These are phyloP conservation scores for Torulaspora microellipsoides DNA, from an alignment of 805 yeast species.

Conservation along the genomic window DNA sequence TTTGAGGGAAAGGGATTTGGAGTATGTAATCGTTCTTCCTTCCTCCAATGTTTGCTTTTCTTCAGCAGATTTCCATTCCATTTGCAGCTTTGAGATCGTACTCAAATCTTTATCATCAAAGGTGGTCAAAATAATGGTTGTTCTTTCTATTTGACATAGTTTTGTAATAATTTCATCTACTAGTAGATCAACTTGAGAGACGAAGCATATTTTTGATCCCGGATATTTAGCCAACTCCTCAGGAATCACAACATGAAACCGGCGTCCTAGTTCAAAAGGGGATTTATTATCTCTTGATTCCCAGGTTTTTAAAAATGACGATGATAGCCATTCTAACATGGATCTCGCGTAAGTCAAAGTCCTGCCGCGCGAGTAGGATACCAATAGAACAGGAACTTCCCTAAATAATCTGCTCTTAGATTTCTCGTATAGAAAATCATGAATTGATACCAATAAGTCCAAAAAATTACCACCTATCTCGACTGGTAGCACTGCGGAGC, in stretches of 20 bases:
- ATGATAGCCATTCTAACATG: constrained; percentile 94
- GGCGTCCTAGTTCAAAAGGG: constrained; percentile 67
- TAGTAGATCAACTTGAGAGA: constrained; percentile 63
- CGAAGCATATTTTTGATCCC: constrained; percentile 77
- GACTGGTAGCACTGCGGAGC: constrained; percentile 79
- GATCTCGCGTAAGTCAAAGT: constrained; percentile 76
- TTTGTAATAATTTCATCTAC: constrained; percentile 48
- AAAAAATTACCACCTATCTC: constrained; percentile 75
- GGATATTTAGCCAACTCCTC: constrained; percentile 49
- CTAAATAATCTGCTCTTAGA: constrained; percentile 35
- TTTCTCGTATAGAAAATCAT: constrained; percentile 47
- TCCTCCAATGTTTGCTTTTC: constrained; percentile 45
- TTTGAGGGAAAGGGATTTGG: constrained; percentile 41
- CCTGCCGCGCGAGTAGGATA: constrained; percentile 78
- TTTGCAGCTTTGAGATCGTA: constrained; percentile 15
- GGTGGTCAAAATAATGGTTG: constrained; percentile 69
- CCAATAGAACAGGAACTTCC: constrained; percentile 63
- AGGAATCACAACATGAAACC: constrained; percentile 55
- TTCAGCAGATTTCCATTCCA: constrained; percentile 48
- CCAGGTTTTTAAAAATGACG: constrained; percentile 81
- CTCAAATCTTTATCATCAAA: constrained; percentile 18
- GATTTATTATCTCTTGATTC: constrained; percentile 58
- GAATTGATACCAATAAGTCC: constrained; percentile 72
- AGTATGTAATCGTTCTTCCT: constrained; percentile 55
- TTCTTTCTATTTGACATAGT: constrained; percentile 59